Percentiles rank a stretch among this genome's conserved stretches.
Conservation (phyloP, 179 eudicot species). For the Monotropa hypopitys region DNA sequence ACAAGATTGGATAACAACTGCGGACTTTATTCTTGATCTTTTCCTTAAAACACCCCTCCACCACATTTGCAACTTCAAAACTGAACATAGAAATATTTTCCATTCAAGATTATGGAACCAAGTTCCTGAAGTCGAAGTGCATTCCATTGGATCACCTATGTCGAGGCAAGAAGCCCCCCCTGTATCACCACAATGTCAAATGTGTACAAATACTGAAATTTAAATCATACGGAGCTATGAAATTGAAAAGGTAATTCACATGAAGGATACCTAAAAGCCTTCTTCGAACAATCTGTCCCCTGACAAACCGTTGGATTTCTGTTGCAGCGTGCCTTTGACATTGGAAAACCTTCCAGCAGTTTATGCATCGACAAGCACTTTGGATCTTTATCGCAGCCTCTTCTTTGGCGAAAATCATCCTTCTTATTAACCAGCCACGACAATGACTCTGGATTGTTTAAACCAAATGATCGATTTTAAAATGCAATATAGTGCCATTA, state of each 20-base stretch:
- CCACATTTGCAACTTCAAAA: conserved; percentile 72
- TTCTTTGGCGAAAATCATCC: conserved; percentile 27
- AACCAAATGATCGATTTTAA: not conserved
- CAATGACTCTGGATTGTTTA: conserved; percentile 32
- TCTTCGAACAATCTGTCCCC: conserved; percentile 52
- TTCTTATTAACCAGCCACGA: conserved; percentile 55
- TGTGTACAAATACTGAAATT: conserved; percentile 4
- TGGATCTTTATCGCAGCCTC: conserved; percentile 54
- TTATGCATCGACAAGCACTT: conserved; percentile 29
- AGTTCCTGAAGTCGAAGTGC: conserved; percentile 8
- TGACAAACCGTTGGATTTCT: conserved; percentile 51
- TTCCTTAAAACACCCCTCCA: conserved; percentile 42
- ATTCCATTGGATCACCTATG: conserved; percentile 8
- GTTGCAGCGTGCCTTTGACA: conserved; percentile 38
- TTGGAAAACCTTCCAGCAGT: conserved; percentile 23
- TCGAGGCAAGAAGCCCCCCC: conserved; percentile 26
- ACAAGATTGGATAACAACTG: conserved; percentile 51
- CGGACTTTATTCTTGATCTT: conserved; percentile 30
- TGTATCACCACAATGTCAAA: conserved; percentile 11
- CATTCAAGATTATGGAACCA: conserved; percentile 24
- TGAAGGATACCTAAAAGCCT: conserved; percentile 47
- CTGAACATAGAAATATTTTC: conserved; percentile 25
- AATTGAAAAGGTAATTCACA: not conserved
- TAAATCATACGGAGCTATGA: not conserved
- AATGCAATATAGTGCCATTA: not conserved